Evolutionary conservation across 2,329 filamentous ascomycete species (phyloP).

Genomic region (Mycocentrospora acerina): DNA sequence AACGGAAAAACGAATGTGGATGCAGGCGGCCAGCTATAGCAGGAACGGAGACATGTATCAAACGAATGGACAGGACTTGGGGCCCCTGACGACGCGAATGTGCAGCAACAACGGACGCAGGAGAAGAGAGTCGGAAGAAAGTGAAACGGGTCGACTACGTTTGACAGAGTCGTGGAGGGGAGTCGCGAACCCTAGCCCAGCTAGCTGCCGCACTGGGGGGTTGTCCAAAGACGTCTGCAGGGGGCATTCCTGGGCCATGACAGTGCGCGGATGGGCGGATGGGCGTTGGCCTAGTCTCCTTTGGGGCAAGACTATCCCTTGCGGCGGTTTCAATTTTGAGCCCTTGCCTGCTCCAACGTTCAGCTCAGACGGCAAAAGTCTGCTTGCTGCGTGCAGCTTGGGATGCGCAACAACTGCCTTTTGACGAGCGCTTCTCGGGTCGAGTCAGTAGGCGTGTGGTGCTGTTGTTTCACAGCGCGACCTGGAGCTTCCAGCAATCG

Average conservation of each 20-base stretch:
- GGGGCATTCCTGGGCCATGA: slow-evolving; percentile 28
- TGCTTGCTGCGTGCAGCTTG: too few relatives aligned
- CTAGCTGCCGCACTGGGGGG: slow-evolving; percentile 7
- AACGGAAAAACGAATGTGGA: slow-evolving; percentile 31
- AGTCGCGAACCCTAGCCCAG: slow-evolving; percentile 31
- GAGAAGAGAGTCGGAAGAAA: slow-evolving; percentile 19
- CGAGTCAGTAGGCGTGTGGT: too few relatives aligned
- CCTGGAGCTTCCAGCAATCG: too few relatives aligned
- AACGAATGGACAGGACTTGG: slow-evolving; percentile 41
- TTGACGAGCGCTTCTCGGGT: too few relatives aligned
- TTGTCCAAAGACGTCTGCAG: slow-evolving; percentile 16
- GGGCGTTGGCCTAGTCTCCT: too few relatives aligned
- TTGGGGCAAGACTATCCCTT: too few relatives aligned
- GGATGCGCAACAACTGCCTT: too few relatives aligned
- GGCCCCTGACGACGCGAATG: slow-evolving; percentile 22
- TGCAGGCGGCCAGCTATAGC: slow-evolving; percentile 22
- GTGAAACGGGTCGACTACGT: slow-evolving; percentile 33
- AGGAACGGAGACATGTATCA: slow-evolving; percentile 32
- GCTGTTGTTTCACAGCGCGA: too few relatives aligned
- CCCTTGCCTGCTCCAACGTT: too few relatives aligned
- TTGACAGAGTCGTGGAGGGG: slow-evolving; percentile 30
- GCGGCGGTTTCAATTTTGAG: too few relatives aligned
- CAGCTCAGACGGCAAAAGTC: too few relatives aligned
- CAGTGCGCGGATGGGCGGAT: too few relatives aligned
- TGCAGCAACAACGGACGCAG: slow-evolving; percentile 27